A percentile compares a stretch with the other conserved stretches of the same genome.
These are phyloP conservation scores for Pseudopyrenochaeta lycopersici DNA, from an alignment of 2,329 filamentous ascomycete species.

Conservation along the genomic window DNA sequence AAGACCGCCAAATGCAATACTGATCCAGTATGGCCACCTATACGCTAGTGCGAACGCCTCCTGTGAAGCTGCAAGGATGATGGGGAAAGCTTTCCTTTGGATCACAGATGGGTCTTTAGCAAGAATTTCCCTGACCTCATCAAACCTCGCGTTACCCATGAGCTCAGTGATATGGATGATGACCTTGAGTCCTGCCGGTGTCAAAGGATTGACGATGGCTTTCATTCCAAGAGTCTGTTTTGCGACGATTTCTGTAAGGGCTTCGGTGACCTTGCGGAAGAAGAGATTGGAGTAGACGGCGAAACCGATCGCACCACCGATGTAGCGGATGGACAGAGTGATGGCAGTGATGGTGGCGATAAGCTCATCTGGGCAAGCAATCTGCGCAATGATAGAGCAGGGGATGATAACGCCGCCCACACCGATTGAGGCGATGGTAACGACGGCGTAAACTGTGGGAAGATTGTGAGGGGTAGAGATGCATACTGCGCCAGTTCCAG, in stretches of 20 bases:
- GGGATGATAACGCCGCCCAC: constrained; percentile 75
- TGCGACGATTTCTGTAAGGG: constrained; percentile 31
- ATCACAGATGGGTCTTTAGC: constrained; percentile 57
- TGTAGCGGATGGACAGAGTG: constrained; percentile 73
- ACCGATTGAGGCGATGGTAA: constrained; percentile 70
- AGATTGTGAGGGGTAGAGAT: constrained; percentile 63
- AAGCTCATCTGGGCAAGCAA: constrained; percentile 74
- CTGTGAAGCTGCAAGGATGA: constrained; percentile 64
- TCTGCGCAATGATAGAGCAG: constrained; percentile 72
- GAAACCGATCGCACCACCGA: constrained; percentile 73
- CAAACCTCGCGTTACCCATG: constrained; percentile 45
- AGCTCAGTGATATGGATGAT: constrained; percentile 56
- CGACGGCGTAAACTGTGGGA: constrained; percentile 62
- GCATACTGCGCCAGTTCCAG: constrained; percentile 65
- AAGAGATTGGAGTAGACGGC: constrained; percentile 56
- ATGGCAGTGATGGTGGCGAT: constrained; percentile 75
- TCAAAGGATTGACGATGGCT: constrained; percentile 53
- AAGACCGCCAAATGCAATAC: constrained; percentile 68
- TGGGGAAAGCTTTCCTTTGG: constrained; percentile 44
- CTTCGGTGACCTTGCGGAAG: constrained; percentile 29
- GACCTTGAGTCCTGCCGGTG: constrained; percentile 56
- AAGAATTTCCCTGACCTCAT: constrained; percentile 56
- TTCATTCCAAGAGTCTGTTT: constrained; percentile 58
- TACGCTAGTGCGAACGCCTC: constrained; percentile 67
- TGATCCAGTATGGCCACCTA: constrained; percentile 68